Conservation (phyloP, 768 basidiomycete genomes). For the Dendrothele bispora region DNA sequence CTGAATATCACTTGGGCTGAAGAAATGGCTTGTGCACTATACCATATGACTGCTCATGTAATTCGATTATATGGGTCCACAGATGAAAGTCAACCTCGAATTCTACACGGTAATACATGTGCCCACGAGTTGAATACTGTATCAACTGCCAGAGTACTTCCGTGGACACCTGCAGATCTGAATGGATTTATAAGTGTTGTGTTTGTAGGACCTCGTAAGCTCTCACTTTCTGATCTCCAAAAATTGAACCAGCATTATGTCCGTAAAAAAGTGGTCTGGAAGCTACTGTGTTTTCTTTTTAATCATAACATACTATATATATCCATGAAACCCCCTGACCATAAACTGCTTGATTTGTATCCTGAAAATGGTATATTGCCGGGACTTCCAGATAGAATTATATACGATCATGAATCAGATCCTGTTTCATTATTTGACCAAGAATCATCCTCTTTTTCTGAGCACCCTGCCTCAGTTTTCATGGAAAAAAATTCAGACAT, state of each 20-base stretch:
- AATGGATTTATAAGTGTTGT: neutral
- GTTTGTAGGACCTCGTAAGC: neutral
- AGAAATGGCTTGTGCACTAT: neutral
- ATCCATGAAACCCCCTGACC: neutral
- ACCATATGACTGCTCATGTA: slow-evolving; percentile 1
- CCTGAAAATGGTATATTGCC: slow-evolving; percentile 3
- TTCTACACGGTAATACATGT: slow-evolving; percentile 1
- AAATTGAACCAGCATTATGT: neutral
- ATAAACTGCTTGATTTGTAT: neutral
- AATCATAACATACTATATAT: neutral
- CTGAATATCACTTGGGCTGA: slow-evolving; percentile 2
- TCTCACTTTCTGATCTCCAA: neutral
- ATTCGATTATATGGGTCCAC: neutral
- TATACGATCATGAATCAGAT: neutral
- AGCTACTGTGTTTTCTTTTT: neutral
- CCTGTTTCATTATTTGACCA: neutral
- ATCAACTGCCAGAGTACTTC: neutral
- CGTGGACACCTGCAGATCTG: neutral
- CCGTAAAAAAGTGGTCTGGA: too few species aligned
- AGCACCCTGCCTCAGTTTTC: neutral
- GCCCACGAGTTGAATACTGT: slow-evolving; percentile 3
- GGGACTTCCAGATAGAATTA: neutral
- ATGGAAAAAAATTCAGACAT: neutral
- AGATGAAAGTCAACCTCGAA: neutral
- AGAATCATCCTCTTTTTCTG: neutral